Evolutionary conservation across 176 grass and related monocot species (phyloP).

Genomic region (Phoenix dactylifera): DNA sequence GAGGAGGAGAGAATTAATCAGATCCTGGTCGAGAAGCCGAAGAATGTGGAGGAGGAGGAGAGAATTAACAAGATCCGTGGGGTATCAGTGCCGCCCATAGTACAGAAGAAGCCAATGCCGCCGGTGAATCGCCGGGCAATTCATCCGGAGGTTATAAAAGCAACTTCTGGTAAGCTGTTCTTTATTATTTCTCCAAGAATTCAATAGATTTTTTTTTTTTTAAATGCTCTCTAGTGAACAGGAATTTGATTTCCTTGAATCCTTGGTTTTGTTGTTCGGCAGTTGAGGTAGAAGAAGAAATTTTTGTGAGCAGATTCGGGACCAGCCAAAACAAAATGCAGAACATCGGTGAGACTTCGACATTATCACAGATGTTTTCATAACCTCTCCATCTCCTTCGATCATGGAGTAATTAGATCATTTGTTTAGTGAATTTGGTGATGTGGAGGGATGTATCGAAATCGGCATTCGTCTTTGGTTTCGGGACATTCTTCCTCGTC

Average conservation of each 20-base stretch:
- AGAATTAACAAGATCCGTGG: conserved; percentile 12
- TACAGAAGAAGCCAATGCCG: too few species aligned
- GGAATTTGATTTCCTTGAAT: not conserved
- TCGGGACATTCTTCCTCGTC: conserved; percentile 77
- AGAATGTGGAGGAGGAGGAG: not conserved
- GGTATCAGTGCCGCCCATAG: conserved; percentile 5
- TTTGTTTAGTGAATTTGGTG: conserved; percentile 70
- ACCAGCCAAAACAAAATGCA: conserved; percentile 52
- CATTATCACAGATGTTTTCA: too few species aligned
- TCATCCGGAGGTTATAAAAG: too few species aligned
- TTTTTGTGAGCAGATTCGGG: conserved; percentile 16
- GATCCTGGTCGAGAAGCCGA: not conserved
- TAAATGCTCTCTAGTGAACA: too few species aligned
- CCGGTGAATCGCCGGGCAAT: too few species aligned
- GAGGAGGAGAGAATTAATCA: not conserved
- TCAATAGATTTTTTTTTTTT: too few species aligned
- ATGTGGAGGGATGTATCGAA: conserved; percentile 98
- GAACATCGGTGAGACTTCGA: conserved; percentile 51
- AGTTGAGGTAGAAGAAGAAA: conserved; percentile 57
- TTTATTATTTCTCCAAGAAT: too few species aligned
- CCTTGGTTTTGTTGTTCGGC: conserved; percentile 1
- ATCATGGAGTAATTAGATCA: not conserved
- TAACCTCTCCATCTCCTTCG: too few species aligned
- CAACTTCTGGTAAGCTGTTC: too few species aligned
- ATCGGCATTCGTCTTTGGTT: conserved; percentile 81